Percentiles rank a stretch among this genome's conserved stretches.
Conservation (phyloP, 352 stramenopile genomes). For the Phytophthora sp. region DNA sequence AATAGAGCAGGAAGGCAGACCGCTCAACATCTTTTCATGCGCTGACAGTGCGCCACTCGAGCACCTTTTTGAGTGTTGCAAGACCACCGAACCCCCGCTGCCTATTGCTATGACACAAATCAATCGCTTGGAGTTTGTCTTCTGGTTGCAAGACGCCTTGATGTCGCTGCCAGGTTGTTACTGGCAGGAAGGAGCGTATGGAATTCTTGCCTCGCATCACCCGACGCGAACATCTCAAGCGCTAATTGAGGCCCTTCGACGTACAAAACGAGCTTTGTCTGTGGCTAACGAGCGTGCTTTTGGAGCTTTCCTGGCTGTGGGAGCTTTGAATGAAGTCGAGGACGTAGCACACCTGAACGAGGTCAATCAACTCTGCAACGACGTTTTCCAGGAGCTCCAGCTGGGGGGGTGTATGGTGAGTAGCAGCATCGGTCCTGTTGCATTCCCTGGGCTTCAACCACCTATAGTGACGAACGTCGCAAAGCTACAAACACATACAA, state of each 20-base stretch:
- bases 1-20: slow-evolving; percentile 30
- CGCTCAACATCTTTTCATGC: slow-evolving; percentile 47
- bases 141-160: slow-evolving; percentile 24
- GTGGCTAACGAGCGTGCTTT: slow-evolving; percentile 22
- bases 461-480: slow-evolving; percentile 5
- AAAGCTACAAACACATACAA: slow-evolving; percentile 54
- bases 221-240: slow-evolving; percentile 22
- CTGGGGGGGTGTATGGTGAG: slow-evolving; percentile 46
- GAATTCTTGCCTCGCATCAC: slow-evolving; percentile 46
- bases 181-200: slow-evolving; percentile 45
- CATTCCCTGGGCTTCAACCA: slow-evolving; percentile 24
- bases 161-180: slow-evolving; percentile 33
- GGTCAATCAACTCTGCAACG: slow-evolving; percentile 27
- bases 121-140: slow-evolving; percentile 40
- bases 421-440: slow-evolving; percentile 45
- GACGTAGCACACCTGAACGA: slow-evolving; percentile 29
- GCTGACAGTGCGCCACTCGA: slow-evolving; percentile 25
- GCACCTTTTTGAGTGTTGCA: slow-evolving; percentile 11
- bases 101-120: slow-evolving; percentile 20
- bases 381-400: slow-evolving; percentile 32
- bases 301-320: slow-evolving; percentile 41
- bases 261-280: slow-evolving; percentile 6
- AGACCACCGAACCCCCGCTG: neutral
- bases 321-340: slow-evolving; percentile 41
- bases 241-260: slow-evolving; percentile 26